Conservation (phyloP, 2,329 filamentous ascomycete species). For the Periconia digitata region DNA sequence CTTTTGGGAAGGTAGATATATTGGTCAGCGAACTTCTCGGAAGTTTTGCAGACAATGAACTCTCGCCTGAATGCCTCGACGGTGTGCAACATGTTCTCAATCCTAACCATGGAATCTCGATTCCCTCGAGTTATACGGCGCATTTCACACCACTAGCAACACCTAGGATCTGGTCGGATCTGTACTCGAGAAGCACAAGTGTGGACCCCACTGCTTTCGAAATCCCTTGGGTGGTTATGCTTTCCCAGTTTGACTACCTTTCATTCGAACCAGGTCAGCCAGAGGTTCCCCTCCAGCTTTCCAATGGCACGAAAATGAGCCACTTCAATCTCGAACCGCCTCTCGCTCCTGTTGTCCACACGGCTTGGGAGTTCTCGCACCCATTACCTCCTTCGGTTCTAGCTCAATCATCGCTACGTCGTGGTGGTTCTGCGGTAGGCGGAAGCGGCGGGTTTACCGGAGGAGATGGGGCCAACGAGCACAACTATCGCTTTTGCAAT, state of each 20-base stretch:
- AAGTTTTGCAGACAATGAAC: constrained; percentile 95
- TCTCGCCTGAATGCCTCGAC: constrained; percentile 94
- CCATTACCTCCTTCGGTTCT: constrained; percentile 66
- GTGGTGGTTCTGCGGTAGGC: constrained; percentile 65
- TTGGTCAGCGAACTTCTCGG: constrained; percentile 91
- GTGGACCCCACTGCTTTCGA: constrained; percentile 74
- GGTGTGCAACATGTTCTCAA: constrained; percentile 91
- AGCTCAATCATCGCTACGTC: constrained; percentile 57
- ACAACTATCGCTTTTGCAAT: constrained; percentile 81
- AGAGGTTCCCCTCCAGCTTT: constrained; percentile 54
- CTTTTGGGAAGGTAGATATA: constrained; percentile 77
- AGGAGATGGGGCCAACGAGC: constrained; percentile 81
- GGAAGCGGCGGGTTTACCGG: constrained; percentile 74
- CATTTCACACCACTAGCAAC: constrained; percentile 90
- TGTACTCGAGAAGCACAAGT: constrained; percentile 62
- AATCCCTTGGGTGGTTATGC: constrained; percentile 91
- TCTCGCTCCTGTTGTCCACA: constrained; percentile 60
- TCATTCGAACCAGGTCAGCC: constrained; percentile 53
- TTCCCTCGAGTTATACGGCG: constrained; percentile 89
- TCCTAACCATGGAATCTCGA: constrained; percentile 81
- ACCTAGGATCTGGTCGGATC: constrained; percentile 81
- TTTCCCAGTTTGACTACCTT: constrained; percentile 87
- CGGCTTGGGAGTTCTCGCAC: constrained; percentile 79
- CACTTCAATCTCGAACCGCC: constrained; percentile 35
- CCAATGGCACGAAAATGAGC: constrained; percentile 37